Percentiles rank a stretch among this genome's conserved stretches.
Evolutionary conservation across 2,329 filamentous ascomycete species (phyloP).

Genomic region (Zymoseptoria pseudotritici): DNA sequence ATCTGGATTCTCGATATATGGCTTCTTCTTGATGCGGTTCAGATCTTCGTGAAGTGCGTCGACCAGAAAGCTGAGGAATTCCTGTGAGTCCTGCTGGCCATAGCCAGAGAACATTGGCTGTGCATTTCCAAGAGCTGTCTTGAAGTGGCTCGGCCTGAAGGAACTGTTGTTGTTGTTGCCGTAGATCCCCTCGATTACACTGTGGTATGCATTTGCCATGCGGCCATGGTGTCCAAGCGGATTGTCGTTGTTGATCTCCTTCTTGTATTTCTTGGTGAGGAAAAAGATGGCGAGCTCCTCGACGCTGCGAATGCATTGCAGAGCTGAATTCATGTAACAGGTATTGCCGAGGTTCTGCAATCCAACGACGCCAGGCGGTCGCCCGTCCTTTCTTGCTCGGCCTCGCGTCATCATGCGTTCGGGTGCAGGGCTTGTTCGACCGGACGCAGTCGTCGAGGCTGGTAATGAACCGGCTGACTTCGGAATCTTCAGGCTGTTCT

Average conservation of each 20-base stretch:
- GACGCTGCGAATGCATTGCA: slow-evolving; percentile 89
- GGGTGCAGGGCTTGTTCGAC: slow-evolving; percentile 61
- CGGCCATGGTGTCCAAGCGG: slow-evolving; percentile 77
- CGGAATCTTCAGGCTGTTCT: slow-evolving; percentile 31
- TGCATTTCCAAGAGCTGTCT: slow-evolving; percentile 69
- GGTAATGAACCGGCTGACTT: slow-evolving; percentile 36
- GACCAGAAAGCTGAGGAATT: slow-evolving; percentile 89
- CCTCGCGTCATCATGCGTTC: slow-evolving; percentile 61
- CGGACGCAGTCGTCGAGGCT: slow-evolving; percentile 39
- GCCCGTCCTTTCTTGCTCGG: slow-evolving; percentile 60
- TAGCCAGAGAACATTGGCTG: slow-evolving; percentile 86
- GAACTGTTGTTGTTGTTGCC: slow-evolving; percentile 58
- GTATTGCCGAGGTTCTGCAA: slow-evolving; percentile 91
- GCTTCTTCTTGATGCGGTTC: slow-evolving; percentile 89
- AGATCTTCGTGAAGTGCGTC: slow-evolving; percentile 93
- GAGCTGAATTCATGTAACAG: slow-evolving; percentile 97
- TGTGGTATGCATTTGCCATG: slow-evolving; percentile 77
- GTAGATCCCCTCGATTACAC: slow-evolving; percentile 71
- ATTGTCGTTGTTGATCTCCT: slow-evolving; percentile 79
- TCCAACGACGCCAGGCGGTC: slow-evolving; percentile 69
- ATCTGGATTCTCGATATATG: slow-evolving; percentile 94
- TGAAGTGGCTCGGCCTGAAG: slow-evolving; percentile 74
- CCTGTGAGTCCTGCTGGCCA: slow-evolving; percentile 94
- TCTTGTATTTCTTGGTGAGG: slow-evolving; percentile 60
- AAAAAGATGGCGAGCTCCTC: slow-evolving; percentile 94